Conservation (phyloP, 1,139 yeast species). For the Maudiozyma humilis region DNA sequence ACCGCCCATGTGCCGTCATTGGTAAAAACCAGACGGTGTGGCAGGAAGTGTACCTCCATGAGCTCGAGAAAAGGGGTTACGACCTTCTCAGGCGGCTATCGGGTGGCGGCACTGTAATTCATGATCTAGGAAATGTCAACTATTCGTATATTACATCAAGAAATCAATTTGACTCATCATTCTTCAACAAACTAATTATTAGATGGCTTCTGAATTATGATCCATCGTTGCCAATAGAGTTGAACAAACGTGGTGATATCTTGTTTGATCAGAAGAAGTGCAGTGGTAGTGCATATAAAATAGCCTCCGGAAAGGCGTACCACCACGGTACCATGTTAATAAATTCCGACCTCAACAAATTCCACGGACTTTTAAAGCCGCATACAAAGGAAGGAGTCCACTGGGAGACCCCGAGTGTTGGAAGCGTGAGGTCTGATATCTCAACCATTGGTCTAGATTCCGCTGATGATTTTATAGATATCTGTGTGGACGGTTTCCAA, state of each 20-base stretch:
- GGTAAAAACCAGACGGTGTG: constrained; percentile 96
- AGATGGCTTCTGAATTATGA: constrained; percentile 39
- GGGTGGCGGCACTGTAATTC: constrained; percentile 98
- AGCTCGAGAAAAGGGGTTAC: constrained; percentile 46
- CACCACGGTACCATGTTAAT: constrained; percentile 97
- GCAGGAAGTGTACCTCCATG: constrained; percentile 67
- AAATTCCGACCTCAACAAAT: constrained; percentile 48
- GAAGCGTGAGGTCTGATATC: constrained; percentile 73
- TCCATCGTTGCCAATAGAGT: constrained; percentile 28
- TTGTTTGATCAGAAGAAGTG: constrained; percentile 46
- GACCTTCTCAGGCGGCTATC: constrained; percentile 72
- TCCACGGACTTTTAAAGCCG: constrained; percentile 51
- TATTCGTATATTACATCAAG: constrained; percentile 74
- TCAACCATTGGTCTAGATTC: constrained; percentile 42
- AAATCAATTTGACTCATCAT: constrained; percentile 54
- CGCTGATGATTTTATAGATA: constrained; percentile 20
- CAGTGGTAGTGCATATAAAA: constrained; percentile 86
- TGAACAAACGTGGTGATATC: constrained; percentile 77
- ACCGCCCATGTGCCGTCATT: constrained; percentile 80
- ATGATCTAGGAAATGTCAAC: constrained; percentile 85
- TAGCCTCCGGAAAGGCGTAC: constrained; percentile 73
- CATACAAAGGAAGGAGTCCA: constrained; percentile 40
- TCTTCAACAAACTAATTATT: constrained; percentile 49
- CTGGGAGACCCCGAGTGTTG: constrained; percentile 53
- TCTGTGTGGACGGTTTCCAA: constrained; percentile 22